These are phyloP conservation scores for Phlyctochytrium arcticum DNA, from an alignment of 192 early-diverging fungal genomes.

Conservation along the genomic window DNA sequence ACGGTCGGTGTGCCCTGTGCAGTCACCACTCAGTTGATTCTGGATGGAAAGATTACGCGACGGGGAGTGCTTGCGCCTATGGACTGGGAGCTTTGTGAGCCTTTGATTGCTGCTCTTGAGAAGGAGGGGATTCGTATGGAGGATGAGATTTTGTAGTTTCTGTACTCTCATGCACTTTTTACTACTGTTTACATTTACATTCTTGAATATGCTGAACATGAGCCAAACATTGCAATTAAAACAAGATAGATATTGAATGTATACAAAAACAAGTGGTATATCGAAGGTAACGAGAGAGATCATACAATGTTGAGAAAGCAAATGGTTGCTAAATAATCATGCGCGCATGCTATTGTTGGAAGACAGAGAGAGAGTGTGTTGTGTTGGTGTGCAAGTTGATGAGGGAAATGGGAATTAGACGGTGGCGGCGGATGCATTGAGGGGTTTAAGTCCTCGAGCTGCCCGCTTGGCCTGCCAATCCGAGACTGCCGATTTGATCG, in stretches of 20 bases:
- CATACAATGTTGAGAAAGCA: too few species aligned
- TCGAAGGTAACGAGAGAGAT: too few species aligned
- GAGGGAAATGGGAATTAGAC: too few species aligned
- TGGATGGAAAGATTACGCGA: conserved; percentile 48
- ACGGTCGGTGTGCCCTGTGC: conserved; percentile 59
- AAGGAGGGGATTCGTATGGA: conserved; percentile 40
- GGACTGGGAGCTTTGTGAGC: conserved; percentile 35
- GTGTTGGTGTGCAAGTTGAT: too few species aligned
- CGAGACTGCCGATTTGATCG: conserved; percentile 97
- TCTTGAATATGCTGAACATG: neutral
- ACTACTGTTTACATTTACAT: neutral
- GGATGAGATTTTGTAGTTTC: conserved; percentile 32
- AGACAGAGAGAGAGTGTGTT: too few species aligned
- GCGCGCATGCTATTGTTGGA: too few species aligned
- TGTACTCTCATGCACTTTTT: neutral
- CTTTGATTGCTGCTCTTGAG: conserved; percentile 36
- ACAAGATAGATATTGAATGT: too few species aligned
- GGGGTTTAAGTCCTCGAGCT: conserved; percentile 17
- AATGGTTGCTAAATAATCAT: too few species aligned
- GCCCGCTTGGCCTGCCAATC: conserved; percentile 87
- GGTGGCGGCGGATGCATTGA: too few species aligned
- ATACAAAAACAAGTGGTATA: too few species aligned
- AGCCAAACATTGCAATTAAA: neutral
- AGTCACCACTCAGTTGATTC: conserved; percentile 54
- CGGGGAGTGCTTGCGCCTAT: conserved; percentile 47